Conservation (phyloP, 257 asterid species). For the Nicotiana tabacum region DNA sequence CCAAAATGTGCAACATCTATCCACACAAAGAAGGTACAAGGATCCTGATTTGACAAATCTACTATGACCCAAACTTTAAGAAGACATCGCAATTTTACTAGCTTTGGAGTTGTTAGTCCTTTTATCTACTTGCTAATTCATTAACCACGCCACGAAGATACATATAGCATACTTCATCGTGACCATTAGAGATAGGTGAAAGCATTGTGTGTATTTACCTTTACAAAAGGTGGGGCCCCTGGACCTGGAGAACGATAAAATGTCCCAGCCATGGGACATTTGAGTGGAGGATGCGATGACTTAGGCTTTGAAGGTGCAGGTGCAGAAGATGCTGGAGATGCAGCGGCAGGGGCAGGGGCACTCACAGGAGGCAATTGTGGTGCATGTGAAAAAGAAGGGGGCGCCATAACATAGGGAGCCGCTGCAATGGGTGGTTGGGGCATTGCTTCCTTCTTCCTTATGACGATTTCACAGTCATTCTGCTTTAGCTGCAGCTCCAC, state of each 20-base stretch:
- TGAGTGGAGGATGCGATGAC: slow-evolving; percentile 58
- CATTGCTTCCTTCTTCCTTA: slow-evolving; percentile 52
- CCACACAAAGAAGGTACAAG: neutral
- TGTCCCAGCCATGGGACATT: slow-evolving; percentile 68
- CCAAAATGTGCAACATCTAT: neutral
- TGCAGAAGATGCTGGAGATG: slow-evolving; percentile 23
- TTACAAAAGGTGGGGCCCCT: slow-evolving; percentile 55
- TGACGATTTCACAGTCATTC: slow-evolving; percentile 41
- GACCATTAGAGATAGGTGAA: neutral
- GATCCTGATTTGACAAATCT: neutral
- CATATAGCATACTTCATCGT: neutral
- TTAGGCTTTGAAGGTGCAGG: slow-evolving; percentile 40
- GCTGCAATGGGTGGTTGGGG: slow-evolving; percentile 31
- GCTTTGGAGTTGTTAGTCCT: neutral
- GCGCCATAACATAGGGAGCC: neutral
- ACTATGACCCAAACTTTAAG: neutral
- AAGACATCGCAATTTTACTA: neutral
- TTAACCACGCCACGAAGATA: neutral
- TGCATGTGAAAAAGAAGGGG: slow-evolving; percentile 33
- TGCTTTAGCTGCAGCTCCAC: slow-evolving; percentile 56
- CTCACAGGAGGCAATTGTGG: slow-evolving; percentile 27
- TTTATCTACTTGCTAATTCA: neutral
- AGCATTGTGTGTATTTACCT: slow-evolving; percentile 29
- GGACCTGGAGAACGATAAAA: slow-evolving; percentile 65
- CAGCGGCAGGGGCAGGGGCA: slow-evolving; percentile 20